Conservation (phyloP, 768 basidiomycete genomes). For the Leccinum variicolor region DNA sequence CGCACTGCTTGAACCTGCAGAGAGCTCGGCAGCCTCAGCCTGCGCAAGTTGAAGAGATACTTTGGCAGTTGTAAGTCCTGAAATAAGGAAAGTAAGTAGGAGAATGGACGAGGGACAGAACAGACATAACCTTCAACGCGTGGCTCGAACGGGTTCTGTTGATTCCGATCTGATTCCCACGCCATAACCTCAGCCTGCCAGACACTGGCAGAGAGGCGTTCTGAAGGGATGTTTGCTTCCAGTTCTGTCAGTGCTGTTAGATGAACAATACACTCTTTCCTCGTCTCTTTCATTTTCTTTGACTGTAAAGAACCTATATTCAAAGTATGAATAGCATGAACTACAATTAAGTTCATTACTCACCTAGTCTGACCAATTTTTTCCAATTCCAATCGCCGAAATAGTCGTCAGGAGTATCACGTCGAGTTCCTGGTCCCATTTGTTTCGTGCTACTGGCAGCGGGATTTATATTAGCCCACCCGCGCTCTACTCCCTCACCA, state of each 20-base stretch:
- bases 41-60: background rate
- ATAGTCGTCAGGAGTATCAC: slow-evolving; percentile 36
- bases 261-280: background rate
- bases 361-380: background rate
- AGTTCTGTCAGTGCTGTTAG: background rate
- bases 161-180: background rate
- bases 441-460: slow-evolving; percentile 13
- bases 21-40: background rate
- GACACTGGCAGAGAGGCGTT: background rate
- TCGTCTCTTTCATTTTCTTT: background rate
- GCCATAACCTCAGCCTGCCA: background rate
- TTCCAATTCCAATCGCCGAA: slow-evolving; percentile 21
- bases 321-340: background rate
- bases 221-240: background rate
- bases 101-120: background rate
- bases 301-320: background rate
- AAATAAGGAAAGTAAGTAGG: background rate
- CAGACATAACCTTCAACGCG: background rate
- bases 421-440: slow-evolving; percentile 33
- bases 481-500: slow-evolving; percentile 35
- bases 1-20: background rate
- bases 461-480: slow-evolving; percentile 28
- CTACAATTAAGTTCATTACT: background rate
- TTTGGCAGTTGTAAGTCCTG: background rate
- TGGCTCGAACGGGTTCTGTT: background rate